Conservation (phyloP, 148 eudicot genomes). For the Nyssa sinensis region DNA sequence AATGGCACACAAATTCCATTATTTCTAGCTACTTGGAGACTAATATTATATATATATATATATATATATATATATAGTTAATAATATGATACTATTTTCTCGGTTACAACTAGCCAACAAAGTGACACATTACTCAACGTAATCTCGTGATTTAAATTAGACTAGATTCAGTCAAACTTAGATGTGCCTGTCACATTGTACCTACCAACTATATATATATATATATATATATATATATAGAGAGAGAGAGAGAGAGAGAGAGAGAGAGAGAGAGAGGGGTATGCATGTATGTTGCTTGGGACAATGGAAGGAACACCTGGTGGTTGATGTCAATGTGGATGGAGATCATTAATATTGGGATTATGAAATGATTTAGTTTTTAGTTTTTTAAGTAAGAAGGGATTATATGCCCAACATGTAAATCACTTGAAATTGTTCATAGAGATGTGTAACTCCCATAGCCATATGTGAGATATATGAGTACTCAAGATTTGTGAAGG, state of each 20-base stretch:
- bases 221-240: background rate
- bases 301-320: background rate
- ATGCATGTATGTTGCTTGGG: too few species aligned
- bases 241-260: too few species aligned
- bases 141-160: background rate
- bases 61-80: too few species aligned
- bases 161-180: conserved; percentile 6
- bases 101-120: background rate
- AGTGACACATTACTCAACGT: background rate
- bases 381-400: too few species aligned
- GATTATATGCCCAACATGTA: too few species aligned
- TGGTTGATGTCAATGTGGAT: background rate
- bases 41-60: too few species aligned
- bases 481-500: too few species aligned
- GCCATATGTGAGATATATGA: too few species aligned
- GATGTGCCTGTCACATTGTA: background rate
- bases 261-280: too few species aligned
- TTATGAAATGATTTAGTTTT: background rate
- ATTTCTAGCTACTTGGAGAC: background rate
- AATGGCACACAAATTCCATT: background rate
- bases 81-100: background rate
- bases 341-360: background rate
- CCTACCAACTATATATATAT: background rate
- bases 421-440: too few species aligned
- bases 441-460: too few species aligned